Conservation (phyloP, 441 rosid genomes). For the Erodium moschatum region DNA sequence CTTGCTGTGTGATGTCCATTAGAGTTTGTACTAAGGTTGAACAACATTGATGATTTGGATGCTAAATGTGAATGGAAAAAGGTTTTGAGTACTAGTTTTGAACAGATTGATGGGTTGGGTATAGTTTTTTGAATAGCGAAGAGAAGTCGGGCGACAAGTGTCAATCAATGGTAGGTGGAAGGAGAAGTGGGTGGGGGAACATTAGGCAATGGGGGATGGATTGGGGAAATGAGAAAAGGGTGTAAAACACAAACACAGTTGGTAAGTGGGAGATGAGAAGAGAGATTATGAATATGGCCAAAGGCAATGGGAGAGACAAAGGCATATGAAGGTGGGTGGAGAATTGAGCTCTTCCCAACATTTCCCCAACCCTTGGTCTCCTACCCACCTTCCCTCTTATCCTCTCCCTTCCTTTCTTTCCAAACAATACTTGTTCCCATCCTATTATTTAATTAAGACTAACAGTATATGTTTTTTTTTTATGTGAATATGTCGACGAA, state of each 20-base stretch:
- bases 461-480: not conserved
- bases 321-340: conserved; percentile 23
- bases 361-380: conserved; percentile 30
- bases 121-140: not conserved
- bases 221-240: not conserved
- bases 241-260: not conserved
- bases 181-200: conserved; percentile 1
- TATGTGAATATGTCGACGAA: not conserved
- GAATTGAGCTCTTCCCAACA: conserved; percentile 25
- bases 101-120: not conserved
- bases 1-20: not conserved
- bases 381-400: conserved; percentile 32
- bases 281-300: conserved; percentile 3
- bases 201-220: conserved; percentile 7
- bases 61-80: too few species aligned
- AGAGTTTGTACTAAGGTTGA: too few species aligned
- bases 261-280: not conserved
- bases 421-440: not conserved
- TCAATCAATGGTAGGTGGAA: not conserved
- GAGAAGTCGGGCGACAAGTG: not conserved
- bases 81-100: too few species aligned
- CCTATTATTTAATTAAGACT: not conserved
- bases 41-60: too few species aligned
- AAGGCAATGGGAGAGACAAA: conserved; percentile 18
- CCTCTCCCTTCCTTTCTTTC: conserved; percentile 12